Conservation (phyloP, 2,329 filamentous ascomycete species). For the Chaetomium strumarium region DNA sequence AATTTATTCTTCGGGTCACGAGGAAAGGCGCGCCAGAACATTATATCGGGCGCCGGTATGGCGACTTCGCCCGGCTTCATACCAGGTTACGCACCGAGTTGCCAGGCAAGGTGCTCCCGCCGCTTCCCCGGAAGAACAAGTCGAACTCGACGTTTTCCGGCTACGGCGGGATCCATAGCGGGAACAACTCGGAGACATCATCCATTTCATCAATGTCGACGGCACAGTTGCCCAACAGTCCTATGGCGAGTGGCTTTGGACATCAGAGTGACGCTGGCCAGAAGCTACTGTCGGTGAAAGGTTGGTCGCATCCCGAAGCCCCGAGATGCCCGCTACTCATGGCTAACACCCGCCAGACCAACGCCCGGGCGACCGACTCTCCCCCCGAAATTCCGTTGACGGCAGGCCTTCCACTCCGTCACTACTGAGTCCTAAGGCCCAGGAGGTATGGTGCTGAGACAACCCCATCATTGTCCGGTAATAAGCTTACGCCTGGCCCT, state of each 20-base stretch:
- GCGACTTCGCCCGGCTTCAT: slow-evolving; percentile 77
- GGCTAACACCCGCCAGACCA: slow-evolving; percentile 25
- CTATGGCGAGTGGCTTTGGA: slow-evolving; percentile 17
- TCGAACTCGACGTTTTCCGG: slow-evolving; percentile 60
- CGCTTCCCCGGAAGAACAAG: slow-evolving; percentile 89
- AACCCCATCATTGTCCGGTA: neutral
- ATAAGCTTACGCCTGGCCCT: slow-evolving; percentile 13
- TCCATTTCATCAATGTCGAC: slow-evolving; percentile 80
- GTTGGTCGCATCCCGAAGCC: slow-evolving; percentile 23
- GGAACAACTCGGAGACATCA: slow-evolving; percentile 67
- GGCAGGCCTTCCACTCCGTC: slow-evolving; percentile 29
- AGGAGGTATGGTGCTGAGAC: slow-evolving; percentile 22
- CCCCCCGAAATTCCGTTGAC: slow-evolving; percentile 43
- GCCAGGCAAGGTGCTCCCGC: slow-evolving; percentile 81
- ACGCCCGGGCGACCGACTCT: slow-evolving; percentile 32
- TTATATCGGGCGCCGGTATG: slow-evolving; percentile 80
- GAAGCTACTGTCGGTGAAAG: slow-evolving; percentile 40
- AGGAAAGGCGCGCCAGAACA: slow-evolving; percentile 67
- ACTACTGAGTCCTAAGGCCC: slow-evolving; percentile 23
- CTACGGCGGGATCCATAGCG: slow-evolving; percentile 46
- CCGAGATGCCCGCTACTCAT: neutral
- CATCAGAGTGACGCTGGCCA: slow-evolving; percentile 26
- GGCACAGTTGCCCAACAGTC: slow-evolving; percentile 51
- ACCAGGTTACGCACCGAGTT: slow-evolving; percentile 76
- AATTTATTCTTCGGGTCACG: slow-evolving; percentile 86